Base-by-base conservation (phyloP, 1,284 basidiomycete species). In the Pseudozyma hubeiensis region DNA sequence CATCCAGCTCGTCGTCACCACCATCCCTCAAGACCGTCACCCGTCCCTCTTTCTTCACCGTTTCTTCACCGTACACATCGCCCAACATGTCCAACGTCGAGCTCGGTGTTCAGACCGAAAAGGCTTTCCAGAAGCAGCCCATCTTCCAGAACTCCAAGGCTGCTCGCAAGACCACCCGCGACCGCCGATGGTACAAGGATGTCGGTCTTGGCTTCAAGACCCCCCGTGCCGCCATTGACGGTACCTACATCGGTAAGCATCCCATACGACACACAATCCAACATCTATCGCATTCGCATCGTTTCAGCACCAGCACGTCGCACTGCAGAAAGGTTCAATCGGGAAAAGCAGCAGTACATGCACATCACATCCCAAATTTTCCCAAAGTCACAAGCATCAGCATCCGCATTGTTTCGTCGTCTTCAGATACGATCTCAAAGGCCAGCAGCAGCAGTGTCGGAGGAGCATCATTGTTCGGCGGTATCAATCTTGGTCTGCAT, bases 81-180 rank as follows among this genome's bases (percentile, higher is more conserved):
- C 63, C 60, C 75, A 78, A 56, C 56, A 81, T 81, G 82, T 81
- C 82, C 24, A 81, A 79, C 79, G 71, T 81, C 53, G 80, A 82
- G 73, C 80, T 82, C 68, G 78, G 79, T 77, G 80, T 82, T 55
- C 80, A 82, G 73, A 79, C 79, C 66, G 80, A 82, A 77, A 78
- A 80, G 76, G 81, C 81, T 61, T 81, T 97, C 89, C 96, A 99
- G 87, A 81, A 97, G 89, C 96, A 99, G 87, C 90, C 91, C 85
- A 90, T 99, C 86, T 99, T 99, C 91, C 93, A 97, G 87, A 97
- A 97, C 88, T 89, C 93, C 86, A 99, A 99, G 90, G 88, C 89
- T 81, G 91, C 91, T 85, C 92, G 93, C 93, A 87, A 86, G 92
- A 90, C 91, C 71, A 93, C 93, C 81, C 97, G 92, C 89, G 92